phyloP scores from a whole-genome alignment of 1,284 basidiomycete species.

The Exsudoporus floridanus region DNA sequence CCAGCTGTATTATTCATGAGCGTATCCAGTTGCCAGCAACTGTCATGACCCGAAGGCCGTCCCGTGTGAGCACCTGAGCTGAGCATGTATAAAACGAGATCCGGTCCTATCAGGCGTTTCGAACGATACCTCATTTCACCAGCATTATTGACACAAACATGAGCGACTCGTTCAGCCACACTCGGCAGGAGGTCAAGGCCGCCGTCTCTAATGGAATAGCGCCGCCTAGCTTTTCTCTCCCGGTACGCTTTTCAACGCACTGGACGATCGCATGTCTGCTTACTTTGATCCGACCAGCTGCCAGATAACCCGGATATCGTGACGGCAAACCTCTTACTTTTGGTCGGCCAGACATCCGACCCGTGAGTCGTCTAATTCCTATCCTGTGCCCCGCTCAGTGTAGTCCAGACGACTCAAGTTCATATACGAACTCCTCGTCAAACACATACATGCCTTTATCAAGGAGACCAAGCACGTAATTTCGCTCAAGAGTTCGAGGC shows the following conservation, averaged over 20 bases:
- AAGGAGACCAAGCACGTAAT: constrained; percentile 58
- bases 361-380: constrained; percentile 34
- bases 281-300: constrained; percentile 34
- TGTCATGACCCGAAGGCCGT: not conserved
- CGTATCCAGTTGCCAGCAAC: not conserved
- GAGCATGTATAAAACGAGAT: constrained; percentile 11
- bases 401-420: constrained; percentile 43
- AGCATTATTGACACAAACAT: no score
- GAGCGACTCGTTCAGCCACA: constrained; percentile 11
- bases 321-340: constrained; percentile 53
- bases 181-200: constrained; percentile 6
- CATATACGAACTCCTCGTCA: constrained; percentile 49
- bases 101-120: not conserved
- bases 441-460: constrained; percentile 71
- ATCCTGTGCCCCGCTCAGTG: constrained; percentile 2
- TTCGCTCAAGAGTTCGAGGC: not conserved
- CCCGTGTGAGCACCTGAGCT: not conserved
- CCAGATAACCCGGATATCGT: constrained; percentile 55
- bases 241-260: constrained; percentile 21
- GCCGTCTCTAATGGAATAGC: constrained; percentile 37
- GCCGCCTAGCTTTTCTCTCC: constrained; percentile 33
- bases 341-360: constrained; percentile 45
- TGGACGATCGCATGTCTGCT: not conserved
- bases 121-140: not conserved
- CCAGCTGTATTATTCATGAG: not conserved